phyloP scores from a whole-genome alignment of 495 filamentous ascomycete species.

The Usnea hakonensis region DNA sequence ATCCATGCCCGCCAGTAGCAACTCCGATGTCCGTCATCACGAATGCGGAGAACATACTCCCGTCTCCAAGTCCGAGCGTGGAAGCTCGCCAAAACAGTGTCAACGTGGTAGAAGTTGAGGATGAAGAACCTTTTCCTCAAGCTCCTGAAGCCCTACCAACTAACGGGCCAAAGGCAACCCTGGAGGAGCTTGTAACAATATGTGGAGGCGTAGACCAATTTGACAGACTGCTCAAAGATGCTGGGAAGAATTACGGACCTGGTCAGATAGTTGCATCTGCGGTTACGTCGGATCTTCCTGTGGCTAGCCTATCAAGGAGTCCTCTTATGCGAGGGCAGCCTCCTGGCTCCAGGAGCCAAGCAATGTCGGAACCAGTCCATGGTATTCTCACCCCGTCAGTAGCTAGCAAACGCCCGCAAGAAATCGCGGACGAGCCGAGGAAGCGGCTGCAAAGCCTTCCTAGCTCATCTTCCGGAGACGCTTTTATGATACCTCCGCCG shows the following conservation, averaged over 20 bases:
- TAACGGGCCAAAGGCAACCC: neutral
- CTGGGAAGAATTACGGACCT: constrained; percentile 3
- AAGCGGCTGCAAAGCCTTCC: constrained; percentile 9
- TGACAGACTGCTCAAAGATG: constrained; percentile 14
- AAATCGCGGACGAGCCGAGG: constrained; percentile 9
- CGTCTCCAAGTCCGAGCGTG: constrained; percentile 50
- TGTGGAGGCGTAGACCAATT: constrained; percentile 18
- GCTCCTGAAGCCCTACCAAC: neutral
- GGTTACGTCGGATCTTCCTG: neutral
- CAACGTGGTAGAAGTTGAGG: constrained; percentile 8
- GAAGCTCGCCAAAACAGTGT: constrained; percentile 37
- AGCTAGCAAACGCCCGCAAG: constrained; percentile 3
- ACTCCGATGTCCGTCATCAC: neutral
- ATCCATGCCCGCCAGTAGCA: neutral
- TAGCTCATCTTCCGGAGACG: neutral
- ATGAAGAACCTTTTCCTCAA: neutral
- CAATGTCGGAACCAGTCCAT: neutral
- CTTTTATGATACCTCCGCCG: neutral
- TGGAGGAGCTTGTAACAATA: constrained; percentile 12
- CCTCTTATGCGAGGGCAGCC: neutral
- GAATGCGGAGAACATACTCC: constrained; percentile 31
- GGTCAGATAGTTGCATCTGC: constrained; percentile 1
- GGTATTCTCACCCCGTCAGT: neutral
- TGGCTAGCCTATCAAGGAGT: neutral
- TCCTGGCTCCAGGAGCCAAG: neutral